These are phyloP conservation scores for Fusarium heterosporum DNA, from an alignment of 2,329 filamentous ascomycete species.

Conservation along the genomic window DNA sequence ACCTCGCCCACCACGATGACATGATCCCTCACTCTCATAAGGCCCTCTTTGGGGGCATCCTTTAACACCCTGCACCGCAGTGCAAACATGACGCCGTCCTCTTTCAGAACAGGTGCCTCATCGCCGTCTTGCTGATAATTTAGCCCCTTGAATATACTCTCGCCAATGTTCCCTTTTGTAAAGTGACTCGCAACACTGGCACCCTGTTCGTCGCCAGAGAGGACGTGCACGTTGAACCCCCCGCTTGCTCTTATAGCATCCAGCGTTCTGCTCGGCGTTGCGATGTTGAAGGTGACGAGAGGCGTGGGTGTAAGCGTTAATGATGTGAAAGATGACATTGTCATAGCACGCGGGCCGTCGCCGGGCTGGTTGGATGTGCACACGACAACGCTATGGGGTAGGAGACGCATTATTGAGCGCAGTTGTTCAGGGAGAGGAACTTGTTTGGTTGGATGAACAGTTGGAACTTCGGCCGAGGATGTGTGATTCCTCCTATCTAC, in stretches of 20 bases:
- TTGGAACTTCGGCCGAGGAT: conserved; percentile 47
- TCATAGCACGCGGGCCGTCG: conserved; percentile 61
- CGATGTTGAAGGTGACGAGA: conserved; percentile 68
- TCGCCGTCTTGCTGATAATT: conserved; percentile 23
- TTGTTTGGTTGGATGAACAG: conserved; percentile 50
- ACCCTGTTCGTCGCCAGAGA: conserved; percentile 60
- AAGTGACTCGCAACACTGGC: conserved; percentile 65
- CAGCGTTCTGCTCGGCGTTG: conserved; percentile 66
- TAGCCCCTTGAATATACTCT: conserved; percentile 52
- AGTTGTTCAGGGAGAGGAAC: conserved; percentile 59
- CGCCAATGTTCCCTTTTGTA: conserved; percentile 60
- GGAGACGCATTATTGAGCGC: conserved; percentile 64
- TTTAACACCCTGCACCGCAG: conserved; percentile 57
- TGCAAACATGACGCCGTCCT: conserved; percentile 65
- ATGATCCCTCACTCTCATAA: conserved; percentile 64
- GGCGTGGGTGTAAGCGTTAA: conserved; percentile 64
- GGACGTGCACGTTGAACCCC: conserved; percentile 67
- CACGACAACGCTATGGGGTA: conserved; percentile 67
- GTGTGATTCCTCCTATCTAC: conserved; percentile 38
- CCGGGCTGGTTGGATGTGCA: conserved; percentile 60
- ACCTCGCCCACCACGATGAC: conserved; percentile 66
- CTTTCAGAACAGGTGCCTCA: conserved; percentile 58
- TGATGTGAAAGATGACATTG: conserved; percentile 70
- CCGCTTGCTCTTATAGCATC: conserved; percentile 60
- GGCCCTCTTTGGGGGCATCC: conserved; percentile 54